These are phyloP conservation scores for Raffaelea ambrosiae DNA, from an alignment of 2,329 filamentous ascomycete genomes.

Conservation along the genomic window DNA sequence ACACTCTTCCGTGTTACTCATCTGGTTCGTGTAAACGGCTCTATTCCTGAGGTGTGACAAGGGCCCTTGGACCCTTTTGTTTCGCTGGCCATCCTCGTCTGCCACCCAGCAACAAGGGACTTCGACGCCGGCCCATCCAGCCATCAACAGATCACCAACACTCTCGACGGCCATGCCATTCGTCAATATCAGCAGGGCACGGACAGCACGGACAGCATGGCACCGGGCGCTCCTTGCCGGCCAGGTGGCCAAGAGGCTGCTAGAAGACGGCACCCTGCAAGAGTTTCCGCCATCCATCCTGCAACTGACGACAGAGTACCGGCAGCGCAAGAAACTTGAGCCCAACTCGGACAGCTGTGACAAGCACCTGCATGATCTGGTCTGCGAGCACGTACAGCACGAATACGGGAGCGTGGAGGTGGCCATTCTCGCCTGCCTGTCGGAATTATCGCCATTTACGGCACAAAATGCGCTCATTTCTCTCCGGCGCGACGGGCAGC, in stretches of 20 bases:
- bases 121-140: no score
- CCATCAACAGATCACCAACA: neutral
- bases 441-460: slow-evolving; percentile 1
- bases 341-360: neutral
- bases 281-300: slow-evolving; percentile 1
- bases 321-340: neutral
- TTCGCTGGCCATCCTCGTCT: no score
- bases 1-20: no score
- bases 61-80: no score
- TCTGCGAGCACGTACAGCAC: slow-evolving; percentile 9
- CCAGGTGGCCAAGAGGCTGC: neutral
- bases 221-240: slow-evolving; percentile 1
- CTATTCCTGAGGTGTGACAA: no score
- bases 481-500: slow-evolving; percentile 3
- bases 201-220: slow-evolving; percentile 2
- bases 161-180: neutral
- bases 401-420: slow-evolving; percentile 3
- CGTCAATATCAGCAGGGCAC: neutral
- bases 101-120: no score
- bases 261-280: slow-evolving; percentile 1
- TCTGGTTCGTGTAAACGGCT: no score
- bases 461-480: slow-evolving; percentile 1
- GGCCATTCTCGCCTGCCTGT: slow-evolving; percentile 8
- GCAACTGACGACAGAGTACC: slow-evolving; percentile 4
- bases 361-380: slow-evolving; percentile 19